Percentiles rank a stretch among this genome's conserved stretches.
These are phyloP conservation scores for Brachypodium distachyon DNA, from an alignment of 202 grass and related monocot genomes.

Conservation along the genomic window DNA sequence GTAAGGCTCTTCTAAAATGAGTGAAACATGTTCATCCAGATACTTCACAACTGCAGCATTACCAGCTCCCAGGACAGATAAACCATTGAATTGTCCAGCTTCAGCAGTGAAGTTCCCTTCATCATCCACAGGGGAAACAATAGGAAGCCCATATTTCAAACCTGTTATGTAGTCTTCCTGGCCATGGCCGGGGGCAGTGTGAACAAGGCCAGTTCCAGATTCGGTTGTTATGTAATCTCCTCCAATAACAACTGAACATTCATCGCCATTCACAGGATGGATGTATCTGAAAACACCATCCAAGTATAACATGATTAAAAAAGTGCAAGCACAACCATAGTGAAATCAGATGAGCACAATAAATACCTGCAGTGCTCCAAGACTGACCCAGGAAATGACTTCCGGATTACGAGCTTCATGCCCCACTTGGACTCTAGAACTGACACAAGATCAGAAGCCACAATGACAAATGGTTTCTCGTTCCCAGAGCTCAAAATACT, in stretches of 20 bases:
- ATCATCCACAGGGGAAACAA: slow-evolving; percentile 86
- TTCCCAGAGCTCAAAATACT: slow-evolving; percentile 50
- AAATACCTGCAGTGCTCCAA: slow-evolving; percentile 80
- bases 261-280: slow-evolving; percentile 77
- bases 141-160: slow-evolving; percentile 87
- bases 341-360: slow-evolving; percentile 1
- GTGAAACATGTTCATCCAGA: slow-evolving; percentile 57
- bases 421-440: slow-evolving; percentile 90
- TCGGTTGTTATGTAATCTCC: slow-evolving; percentile 98
- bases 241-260: slow-evolving; percentile 82
- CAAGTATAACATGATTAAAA: slow-evolving; percentile 17
- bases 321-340: neutral
- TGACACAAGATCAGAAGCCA: slow-evolving; percentile 73
- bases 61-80: slow-evolving; percentile 78
- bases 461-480: slow-evolving; percentile 55
- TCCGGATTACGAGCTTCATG: slow-evolving; percentile 54
- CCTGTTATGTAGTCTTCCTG: slow-evolving; percentile 95
- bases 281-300: slow-evolving; percentile 58
- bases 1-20: slow-evolving; percentile 88
- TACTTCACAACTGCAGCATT: slow-evolving; percentile 76
- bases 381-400: slow-evolving; percentile 72
- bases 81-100: slow-evolving; percentile 76
- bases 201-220: slow-evolving; percentile 94
- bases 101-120: slow-evolving; percentile 87
- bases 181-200: slow-evolving; percentile 97